phyloP scores from a whole-genome alignment of 306 rosid species.

The Albizia julibrissin region DNA sequence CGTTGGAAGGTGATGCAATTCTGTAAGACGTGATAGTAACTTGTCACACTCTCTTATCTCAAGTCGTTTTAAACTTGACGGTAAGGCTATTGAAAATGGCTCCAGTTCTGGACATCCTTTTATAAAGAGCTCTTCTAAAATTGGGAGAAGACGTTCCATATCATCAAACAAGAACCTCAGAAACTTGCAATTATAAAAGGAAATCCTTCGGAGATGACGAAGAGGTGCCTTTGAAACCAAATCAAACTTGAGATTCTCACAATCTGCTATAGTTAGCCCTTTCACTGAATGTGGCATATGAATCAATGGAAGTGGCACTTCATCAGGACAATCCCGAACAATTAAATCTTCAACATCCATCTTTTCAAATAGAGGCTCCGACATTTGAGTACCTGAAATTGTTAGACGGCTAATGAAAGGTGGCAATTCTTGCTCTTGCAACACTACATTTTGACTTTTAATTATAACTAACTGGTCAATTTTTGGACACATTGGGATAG shows the following conservation, averaged over 20 bases:
- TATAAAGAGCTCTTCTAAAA: background rate
- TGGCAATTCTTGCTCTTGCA: background rate
- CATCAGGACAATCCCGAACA: background rate
- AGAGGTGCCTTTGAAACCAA: background rate
- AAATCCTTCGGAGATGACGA: background rate
- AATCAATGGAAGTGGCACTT: background rate
- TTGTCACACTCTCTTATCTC: background rate
- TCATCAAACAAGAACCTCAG: background rate
- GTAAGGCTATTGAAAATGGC: background rate
- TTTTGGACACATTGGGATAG: too few relatives aligned
- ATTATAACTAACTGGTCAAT: too few relatives aligned
- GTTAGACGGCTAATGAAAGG: background rate
- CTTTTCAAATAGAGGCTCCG: background rate
- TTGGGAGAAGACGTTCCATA: background rate
- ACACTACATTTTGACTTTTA: background rate
- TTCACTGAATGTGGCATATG: background rate
- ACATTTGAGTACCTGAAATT: background rate
- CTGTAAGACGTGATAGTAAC: background rate
- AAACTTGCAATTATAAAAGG: background rate
- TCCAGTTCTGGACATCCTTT: background rate
- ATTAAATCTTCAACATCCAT: accelerated
- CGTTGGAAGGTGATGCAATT: background rate
- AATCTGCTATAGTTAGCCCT: accelerated
- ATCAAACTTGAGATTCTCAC: background rate
- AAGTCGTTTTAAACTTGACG: background rate